phyloP scores from a whole-genome alignment of 2,329 filamentous ascomycete species.

The Celoporthe dispersa region DNA sequence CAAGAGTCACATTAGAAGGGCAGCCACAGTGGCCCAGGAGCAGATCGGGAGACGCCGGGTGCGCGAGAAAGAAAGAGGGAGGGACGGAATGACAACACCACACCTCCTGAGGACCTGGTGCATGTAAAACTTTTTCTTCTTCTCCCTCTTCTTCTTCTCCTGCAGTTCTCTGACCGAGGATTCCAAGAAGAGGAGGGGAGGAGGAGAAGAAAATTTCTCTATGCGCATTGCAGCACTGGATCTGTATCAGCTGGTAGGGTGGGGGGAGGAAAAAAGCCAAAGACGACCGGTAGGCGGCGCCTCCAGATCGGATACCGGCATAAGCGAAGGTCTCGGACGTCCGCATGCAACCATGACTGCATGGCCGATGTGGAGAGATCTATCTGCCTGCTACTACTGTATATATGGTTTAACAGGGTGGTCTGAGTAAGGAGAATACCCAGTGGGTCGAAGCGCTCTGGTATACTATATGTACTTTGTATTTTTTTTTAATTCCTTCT shows the following conservation, averaged over 20 bases:
- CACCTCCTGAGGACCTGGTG: neutral
- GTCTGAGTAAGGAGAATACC: no score
- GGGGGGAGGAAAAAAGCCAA: neutral
- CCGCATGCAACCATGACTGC: neutral
- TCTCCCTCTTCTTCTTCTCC: neutral
- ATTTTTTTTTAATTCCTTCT: no score
- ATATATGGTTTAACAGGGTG: neutral
- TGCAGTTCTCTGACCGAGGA: neutral
- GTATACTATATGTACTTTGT: no score
- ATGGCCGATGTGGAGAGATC: neutral
- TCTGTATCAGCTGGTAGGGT: conserved; percentile 3
- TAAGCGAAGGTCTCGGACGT: conserved; percentile 7
- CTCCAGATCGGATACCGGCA: conserved; percentile 6
- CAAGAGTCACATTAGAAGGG: neutral
- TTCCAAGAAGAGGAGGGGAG: neutral
- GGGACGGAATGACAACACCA: no score
- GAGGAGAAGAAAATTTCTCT: neutral
- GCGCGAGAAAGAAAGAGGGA: no score
- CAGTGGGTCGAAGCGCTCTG: no score
- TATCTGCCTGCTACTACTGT: neutral
- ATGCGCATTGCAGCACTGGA: neutral
- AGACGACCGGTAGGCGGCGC: neutral
- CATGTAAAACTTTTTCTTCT: neutral
- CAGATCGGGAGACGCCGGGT: neutral
- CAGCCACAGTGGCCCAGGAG: neutral